Base-by-base conservation (phyloP, 2,329 filamentous ascomycete species). In the Talaromyces sp. region DNA sequence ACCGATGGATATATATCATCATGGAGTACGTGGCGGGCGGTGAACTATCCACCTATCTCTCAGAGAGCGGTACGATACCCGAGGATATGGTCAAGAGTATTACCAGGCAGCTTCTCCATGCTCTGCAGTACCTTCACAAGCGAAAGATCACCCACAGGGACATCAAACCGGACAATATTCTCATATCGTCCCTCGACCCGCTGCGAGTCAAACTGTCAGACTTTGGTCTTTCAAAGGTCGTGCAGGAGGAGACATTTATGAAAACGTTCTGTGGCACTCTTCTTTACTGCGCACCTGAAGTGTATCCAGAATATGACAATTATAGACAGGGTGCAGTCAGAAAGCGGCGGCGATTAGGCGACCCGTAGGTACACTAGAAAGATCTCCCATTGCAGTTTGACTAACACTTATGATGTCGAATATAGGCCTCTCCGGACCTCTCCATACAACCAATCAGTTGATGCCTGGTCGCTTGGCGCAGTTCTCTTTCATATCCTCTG, bases 101-200 rank as follows among this genome's bases (percentile, higher is more conserved):
- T 74, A 85, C 92, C 17, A 73, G 76, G 11, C 78, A 80, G 62
- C 84, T 98, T 39, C 78, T 97, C 51, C 85, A 88, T 67, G 93
- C 93, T 1, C 79, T 99, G 58, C 87, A 86, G 32, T 97, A 99
- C 73, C 81, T 99, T 9, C 95, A 99, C 74, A 81, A 83, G 58
- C 88, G 90, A 69, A 92, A 89, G 71, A 97, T 99, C 68, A 98
- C 93, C 0, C 95, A 99, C 76, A 89, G 95, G n/a, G 95, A 99
- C 74, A 92, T 99, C 71, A 99, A 99, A 73, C 95, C 95, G 0
- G 95, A 99, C 80, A 99, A 99, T 70, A 97, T 99, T 63, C 82
- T 99, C 47, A 90, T 98, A 66, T 82, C 87, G 11, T 88, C 86
- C 0, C 73, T 85, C 10, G 80, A 88, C 6, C 92, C 93, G 0